These are phyloP conservation scores for Colletotrichum graminicola DNA, from an alignment of 2,329 filamentous ascomycete genomes.

Conservation along the genomic window DNA sequence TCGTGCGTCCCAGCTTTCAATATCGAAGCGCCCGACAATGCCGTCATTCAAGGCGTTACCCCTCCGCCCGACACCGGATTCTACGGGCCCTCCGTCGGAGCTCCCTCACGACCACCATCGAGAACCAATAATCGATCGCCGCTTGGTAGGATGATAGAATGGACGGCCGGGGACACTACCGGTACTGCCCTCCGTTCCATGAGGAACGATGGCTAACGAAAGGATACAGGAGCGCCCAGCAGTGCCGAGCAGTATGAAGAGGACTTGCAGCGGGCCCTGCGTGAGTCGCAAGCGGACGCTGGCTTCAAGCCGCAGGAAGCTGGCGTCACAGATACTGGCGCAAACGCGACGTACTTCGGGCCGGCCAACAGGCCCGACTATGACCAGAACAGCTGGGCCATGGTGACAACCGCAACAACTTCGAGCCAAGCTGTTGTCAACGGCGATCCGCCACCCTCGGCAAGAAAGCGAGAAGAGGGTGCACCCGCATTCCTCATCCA, in stretches of 20 bases:
- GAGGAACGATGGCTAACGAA: slow-evolving; percentile 40
- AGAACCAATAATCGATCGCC: slow-evolving; percentile 69
- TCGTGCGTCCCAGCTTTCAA: slow-evolving; percentile 61
- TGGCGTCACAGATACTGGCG: slow-evolving; percentile 58
- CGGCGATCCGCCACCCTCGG: slow-evolving; percentile 52
- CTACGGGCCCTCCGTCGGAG: slow-evolving; percentile 51
- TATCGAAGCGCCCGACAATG: slow-evolving; percentile 63
- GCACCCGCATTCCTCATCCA: slow-evolving; percentile 66
- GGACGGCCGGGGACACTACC: slow-evolving; percentile 54
- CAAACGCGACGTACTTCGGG: slow-evolving; percentile 65
- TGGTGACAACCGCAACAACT: slow-evolving; percentile 60
- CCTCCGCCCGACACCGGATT: slow-evolving; percentile 55
- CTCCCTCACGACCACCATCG: slow-evolving; percentile 73
- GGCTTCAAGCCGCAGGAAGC: slow-evolving; percentile 61
- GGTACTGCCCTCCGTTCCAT: slow-evolving; percentile 37
- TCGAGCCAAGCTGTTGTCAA: slow-evolving; percentile 44
- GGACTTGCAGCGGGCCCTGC: slow-evolving; percentile 68
- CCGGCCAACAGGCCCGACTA: slow-evolving; percentile 70
- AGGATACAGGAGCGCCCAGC: slow-evolving; percentile 44
- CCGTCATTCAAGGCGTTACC: slow-evolving; percentile 58
- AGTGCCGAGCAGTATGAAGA: slow-evolving; percentile 62
- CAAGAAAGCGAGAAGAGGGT: slow-evolving; percentile 57
- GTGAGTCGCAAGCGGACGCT: slow-evolving; percentile 64
- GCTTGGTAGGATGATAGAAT: slow-evolving; percentile 64
- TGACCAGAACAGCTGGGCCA: slow-evolving; percentile 68